Evolutionary conservation across 768 basidiomycete species (phyloP).

Genomic region (Tulasnella sp.): DNA sequence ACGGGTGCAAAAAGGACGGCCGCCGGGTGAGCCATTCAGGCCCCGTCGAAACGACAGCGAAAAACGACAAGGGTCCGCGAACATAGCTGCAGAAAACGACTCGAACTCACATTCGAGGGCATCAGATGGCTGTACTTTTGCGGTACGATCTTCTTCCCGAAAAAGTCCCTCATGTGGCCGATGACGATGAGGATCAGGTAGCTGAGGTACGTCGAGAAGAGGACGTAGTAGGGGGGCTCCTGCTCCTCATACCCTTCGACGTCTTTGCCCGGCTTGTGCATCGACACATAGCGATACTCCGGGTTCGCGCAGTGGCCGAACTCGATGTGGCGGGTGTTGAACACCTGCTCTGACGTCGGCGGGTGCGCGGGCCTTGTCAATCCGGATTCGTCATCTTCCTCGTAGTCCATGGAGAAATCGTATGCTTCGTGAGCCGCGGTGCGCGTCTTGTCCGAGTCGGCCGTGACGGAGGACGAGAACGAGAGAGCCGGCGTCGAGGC

Average conservation of each 20-base stretch:
- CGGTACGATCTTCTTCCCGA: conserved; percentile 81
- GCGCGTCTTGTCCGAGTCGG: conserved; percentile 45
- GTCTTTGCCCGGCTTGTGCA: conserved; percentile 56
- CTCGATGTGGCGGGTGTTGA: conserved; percentile 81
- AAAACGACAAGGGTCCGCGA: conserved; percentile 13
- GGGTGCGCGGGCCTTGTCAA: conserved; percentile 65
- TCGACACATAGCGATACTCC: conserved; percentile 67
- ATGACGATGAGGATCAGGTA: conserved; percentile 90
- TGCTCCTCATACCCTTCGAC: conserved; percentile 64
- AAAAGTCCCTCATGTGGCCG: conserved; percentile 92
- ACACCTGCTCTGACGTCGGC: conserved; percentile 79
- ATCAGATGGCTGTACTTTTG: conserved; percentile 78
- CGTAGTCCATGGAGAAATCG: conserved; percentile 14
- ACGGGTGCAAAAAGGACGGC: not conserved
- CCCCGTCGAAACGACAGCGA: not conserved
- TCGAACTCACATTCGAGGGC: conserved; percentile 70
- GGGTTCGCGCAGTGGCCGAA: conserved; percentile 90
- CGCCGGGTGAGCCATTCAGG: not conserved
- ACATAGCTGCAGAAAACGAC: not conserved
- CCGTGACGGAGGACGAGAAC: conserved; percentile 67
- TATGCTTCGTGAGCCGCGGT: too few relatives aligned
- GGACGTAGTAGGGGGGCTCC: conserved; percentile 91
- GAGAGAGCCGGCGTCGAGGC: conserved; percentile 60
- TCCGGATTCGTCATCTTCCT: conserved; percentile 48
- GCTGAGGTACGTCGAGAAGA: conserved; percentile 89